Conservation (phyloP, 306 rosid species). For the Potentilla sterilis region DNA sequence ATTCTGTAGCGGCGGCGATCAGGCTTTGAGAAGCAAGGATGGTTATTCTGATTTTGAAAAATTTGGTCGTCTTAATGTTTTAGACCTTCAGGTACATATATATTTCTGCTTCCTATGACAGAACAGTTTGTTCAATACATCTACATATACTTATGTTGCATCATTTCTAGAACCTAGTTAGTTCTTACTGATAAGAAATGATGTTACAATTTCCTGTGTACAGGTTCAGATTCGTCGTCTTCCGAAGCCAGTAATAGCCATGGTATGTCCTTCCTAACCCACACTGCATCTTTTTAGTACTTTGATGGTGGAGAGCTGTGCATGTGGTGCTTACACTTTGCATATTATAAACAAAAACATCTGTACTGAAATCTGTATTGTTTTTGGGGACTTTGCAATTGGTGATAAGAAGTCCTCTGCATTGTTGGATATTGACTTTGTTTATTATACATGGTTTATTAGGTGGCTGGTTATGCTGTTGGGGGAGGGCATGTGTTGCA, state of each 20-base stretch:
- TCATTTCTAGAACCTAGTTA: background rate
- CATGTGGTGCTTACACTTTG: background rate
- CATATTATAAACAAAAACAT: background rate
- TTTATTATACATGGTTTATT: background rate
- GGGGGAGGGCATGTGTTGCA: constrained; percentile 89
- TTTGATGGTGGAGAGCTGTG: background rate
- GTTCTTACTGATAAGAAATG: background rate
- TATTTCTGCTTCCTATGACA: background rate
- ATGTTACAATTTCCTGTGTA: background rate
- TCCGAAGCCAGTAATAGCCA: constrained; percentile 92
- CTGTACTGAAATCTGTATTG: background rate
- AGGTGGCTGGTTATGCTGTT: constrained; percentile 96
- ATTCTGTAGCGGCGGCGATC: constrained; percentile 92
- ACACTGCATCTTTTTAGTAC: background rate
- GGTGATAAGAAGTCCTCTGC: background rate
- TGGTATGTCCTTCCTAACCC: constrained; percentile 44
- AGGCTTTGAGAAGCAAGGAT: constrained; percentile 69
- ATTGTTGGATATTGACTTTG: background rate
- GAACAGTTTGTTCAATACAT: background rate
- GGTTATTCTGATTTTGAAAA: constrained; percentile 72
- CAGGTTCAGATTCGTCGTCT: constrained; percentile 89
- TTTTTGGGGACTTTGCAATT: background rate
- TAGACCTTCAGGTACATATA: constrained; percentile 73
- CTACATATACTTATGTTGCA: background rate
- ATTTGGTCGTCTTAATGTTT: constrained; percentile 73